Base-by-base conservation (phyloP, 2,329 filamentous ascomycete genomes). In the Aspergillus spinulosporus region DNA sequence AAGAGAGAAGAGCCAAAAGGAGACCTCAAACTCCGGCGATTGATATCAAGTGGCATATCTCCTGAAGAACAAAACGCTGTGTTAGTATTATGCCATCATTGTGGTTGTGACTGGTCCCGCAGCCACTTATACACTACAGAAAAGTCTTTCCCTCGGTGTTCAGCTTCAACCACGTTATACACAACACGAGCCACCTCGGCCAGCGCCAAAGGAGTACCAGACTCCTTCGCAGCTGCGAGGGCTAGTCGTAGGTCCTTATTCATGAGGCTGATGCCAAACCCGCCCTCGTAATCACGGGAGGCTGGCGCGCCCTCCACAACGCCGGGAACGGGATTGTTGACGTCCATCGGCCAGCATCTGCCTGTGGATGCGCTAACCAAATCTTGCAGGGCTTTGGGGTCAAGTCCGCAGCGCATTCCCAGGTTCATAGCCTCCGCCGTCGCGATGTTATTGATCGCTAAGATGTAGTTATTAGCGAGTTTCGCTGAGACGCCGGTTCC, bases 321-420 rank as follows among this genome's bases (percentile, higher is more conserved):
- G 11, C 92, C 92, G 8, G 86, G 86, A 2, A 97, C 92, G 0
- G 94, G 94, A 70, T 97, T 97, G 76, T 99, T 99, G 60, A 96
- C 80, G 76, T 97, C 92, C 66, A 88, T 94, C 1, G 93, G 92
- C 94, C 94, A 99, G 80, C 92, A 97, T 62, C 82, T 85, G n/a
- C 94, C 94, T 0, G 93, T 97, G 65, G 90, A 94, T 3, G 89
- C 88, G 71, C 97, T 97, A 78, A 99, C 90, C 74, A 99, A 86
- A 50, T 87, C 86, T 0, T 90, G 89, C 1, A 99, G 81, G 5
- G 85, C 86, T 58, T 82, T 84, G 1, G 84, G 79, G 54, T 87
- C 80, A 6, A 87, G 76, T 1, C 85, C 85, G 81, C 83, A 86
- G 49, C 80, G 76, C 37, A 86, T 78, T 3, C 84, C 85, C 69